phyloP scores from a whole-genome alignment of 2,329 filamentous ascomycete genomes.

The Penicillium sp. region DNA sequence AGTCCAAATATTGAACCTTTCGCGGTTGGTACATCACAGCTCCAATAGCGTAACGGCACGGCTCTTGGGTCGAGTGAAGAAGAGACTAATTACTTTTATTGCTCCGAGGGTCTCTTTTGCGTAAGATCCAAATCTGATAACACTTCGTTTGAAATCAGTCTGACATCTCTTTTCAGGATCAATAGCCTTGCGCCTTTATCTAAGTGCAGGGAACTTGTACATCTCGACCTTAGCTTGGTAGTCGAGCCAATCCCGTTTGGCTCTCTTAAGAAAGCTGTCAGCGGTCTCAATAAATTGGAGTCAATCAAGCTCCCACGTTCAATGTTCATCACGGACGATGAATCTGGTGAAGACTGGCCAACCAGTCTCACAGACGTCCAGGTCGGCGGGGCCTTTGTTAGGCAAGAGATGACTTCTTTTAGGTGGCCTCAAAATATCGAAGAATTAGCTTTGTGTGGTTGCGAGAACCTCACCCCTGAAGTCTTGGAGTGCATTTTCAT shows the following conservation, averaged over 20 bases:
- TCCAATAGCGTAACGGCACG: slow-evolving; percentile 56
- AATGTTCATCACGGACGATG: slow-evolving; percentile 8
- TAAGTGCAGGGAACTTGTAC: slow-evolving; percentile 51
- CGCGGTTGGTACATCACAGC: slow-evolving; percentile 56
- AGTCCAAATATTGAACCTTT: slow-evolving; percentile 53
- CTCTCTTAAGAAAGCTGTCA: slow-evolving; percentile 50
- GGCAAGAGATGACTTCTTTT: slow-evolving; percentile 4
- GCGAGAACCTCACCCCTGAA: not conserved
- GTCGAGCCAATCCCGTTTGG: slow-evolving; percentile 49
- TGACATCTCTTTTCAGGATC: slow-evolving; percentile 29
- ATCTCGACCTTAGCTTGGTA: slow-evolving; percentile 54
- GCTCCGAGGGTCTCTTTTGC: slow-evolving; percentile 58
- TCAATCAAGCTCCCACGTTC: slow-evolving; percentile 43
- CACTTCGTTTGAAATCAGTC: not conserved
- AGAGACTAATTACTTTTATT: slow-evolving; percentile 51
- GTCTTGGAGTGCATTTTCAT: not conserved
- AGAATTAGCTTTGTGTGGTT: not conserved
- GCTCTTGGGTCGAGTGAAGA: slow-evolving; percentile 53
- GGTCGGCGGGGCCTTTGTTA: slow-evolving; percentile 7
- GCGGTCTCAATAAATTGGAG: slow-evolving; percentile 44
- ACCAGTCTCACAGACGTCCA: not conserved
- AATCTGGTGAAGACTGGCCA: slow-evolving; percentile 9
- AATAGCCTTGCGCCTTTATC: slow-evolving; percentile 56
- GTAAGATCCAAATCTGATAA: slow-evolving; percentile 29
- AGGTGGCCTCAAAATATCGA: slow-evolving; percentile 7